A percentile compares a stretch with the other conserved stretches of the same genome.
Conservation (phyloP, 441 rosid species). For the Eruca vesicaria region DNA sequence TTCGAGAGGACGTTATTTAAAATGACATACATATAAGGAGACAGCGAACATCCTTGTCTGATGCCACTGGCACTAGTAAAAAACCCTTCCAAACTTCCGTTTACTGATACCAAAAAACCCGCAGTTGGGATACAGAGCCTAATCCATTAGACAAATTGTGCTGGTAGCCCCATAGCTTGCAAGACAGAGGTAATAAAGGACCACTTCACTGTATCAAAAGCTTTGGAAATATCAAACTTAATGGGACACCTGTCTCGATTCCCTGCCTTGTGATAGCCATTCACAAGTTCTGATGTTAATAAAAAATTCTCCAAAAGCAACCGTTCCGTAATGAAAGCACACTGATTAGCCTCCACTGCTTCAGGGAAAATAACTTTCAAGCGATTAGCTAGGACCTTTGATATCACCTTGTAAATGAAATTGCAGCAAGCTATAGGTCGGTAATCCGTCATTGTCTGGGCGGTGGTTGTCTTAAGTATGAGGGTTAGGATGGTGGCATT, state of each 20-base stretch:
- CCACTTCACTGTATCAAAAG: not conserved
- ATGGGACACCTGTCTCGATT: not conserved
- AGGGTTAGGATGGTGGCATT: not conserved
- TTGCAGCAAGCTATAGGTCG: not conserved
- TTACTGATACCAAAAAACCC: not conserved
- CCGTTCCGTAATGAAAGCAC: not conserved
- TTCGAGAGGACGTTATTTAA: not conserved
- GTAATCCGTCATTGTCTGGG: not conserved
- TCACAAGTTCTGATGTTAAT: not conserved
- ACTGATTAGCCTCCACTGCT: not conserved
- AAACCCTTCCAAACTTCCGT: not conserved
- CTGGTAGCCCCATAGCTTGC: not conserved
- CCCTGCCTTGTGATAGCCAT: not conserved
- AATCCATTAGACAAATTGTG: not conserved
- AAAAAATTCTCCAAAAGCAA: not conserved
- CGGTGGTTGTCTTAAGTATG: not conserved
- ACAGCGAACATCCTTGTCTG: not conserved
- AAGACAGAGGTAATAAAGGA: not conserved
- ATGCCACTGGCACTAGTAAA: not conserved
- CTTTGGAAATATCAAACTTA: too few species aligned
- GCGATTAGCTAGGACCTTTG: not conserved
- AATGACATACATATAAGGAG: not conserved
- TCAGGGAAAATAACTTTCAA: not conserved
- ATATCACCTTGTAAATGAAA: not conserved
- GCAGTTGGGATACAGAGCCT: not conserved